Conservation (phyloP, 192 early-diverging fungal genomes). For the Diversispora eburnea region DNA sequence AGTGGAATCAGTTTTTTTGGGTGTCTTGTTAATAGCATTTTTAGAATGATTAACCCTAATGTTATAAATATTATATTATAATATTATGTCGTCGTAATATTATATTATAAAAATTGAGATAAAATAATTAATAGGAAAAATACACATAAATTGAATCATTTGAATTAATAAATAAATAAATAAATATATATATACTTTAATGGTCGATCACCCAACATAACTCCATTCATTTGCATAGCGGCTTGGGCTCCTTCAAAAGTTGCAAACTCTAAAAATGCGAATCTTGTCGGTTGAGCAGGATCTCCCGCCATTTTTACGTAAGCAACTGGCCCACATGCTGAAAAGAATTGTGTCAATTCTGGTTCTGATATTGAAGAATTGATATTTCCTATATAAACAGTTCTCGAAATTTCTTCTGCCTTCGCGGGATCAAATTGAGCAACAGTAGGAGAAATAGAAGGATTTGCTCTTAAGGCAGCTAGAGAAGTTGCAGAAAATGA, state of each 20-base stretch:
- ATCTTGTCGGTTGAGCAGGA: slow-evolving; percentile 57
- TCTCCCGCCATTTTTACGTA: slow-evolving; percentile 78
- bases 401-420: slow-evolving; percentile 74
- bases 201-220: slow-evolving; percentile 57
- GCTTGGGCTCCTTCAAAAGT: slow-evolving; percentile 49
- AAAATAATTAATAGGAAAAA: background rate
- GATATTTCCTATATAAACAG: slow-evolving; percentile 76
- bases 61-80: background rate
- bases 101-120: background rate
- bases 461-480: slow-evolving; percentile 41
- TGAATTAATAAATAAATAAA: background rate
- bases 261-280: slow-evolving; percentile 80
- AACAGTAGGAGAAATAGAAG: slow-evolving; percentile 48
- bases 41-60: slow-evolving; percentile 69
- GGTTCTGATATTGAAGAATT: slow-evolving; percentile 50
- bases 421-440: slow-evolving; percentile 60
- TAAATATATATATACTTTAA: slow-evolving; percentile 47
- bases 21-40: slow-evolving; percentile 70
- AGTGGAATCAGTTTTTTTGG: slow-evolving; percentile 38
- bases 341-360: slow-evolving; percentile 61
- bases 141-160: background rate
- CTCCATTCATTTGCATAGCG: slow-evolving; percentile 64
- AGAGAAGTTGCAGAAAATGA: slow-evolving; percentile 38
- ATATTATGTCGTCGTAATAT: background rate
- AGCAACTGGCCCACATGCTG: slow-evolving; percentile 59